A percentile compares a stretch with the other conserved stretches of the same genome.
These are phyloP conservation scores for Metschnikowia reukaufii DNA, from an alignment of 805 yeast species.

Conservation along the genomic window DNA sequence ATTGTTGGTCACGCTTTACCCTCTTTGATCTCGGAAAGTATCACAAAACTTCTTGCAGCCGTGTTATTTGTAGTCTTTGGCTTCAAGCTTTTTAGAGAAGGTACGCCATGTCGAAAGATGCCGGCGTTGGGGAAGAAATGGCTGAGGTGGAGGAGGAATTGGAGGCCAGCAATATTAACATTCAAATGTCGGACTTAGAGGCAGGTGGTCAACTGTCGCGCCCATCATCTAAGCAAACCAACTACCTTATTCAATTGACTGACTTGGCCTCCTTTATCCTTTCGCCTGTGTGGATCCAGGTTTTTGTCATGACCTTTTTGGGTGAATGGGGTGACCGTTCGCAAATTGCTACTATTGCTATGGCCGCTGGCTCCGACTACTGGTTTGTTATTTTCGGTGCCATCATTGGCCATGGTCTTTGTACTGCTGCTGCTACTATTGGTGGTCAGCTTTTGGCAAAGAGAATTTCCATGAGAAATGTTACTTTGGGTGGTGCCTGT, in stretches of 20 bases:
- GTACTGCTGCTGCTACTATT: conserved; percentile 86
- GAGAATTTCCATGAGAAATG: conserved; percentile 85
- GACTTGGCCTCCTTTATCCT: conserved; percentile 63
- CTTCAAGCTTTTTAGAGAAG: conserved; percentile 71
- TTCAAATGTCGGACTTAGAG: conserved; percentile 57
- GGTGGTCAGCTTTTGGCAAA: conserved; percentile 93
- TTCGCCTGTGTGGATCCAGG: conserved; percentile 92
- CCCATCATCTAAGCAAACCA: conserved; percentile 16
- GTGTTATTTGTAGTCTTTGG: conserved; percentile 82
- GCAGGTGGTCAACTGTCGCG: conserved; percentile 39
- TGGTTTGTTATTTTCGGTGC: conserved; percentile 90
- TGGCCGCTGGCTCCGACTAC: conserved; percentile 96
- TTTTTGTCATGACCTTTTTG: conserved; percentile 90
- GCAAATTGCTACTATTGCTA: conserved; percentile 95
- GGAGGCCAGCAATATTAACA: conserved; percentile 57
- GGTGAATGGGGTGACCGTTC: conserved; percentile 99
- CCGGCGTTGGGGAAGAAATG: conserved; percentile 92
- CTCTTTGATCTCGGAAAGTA: conserved; percentile 70
- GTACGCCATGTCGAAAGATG: conserved; percentile 72
- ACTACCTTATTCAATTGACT: conserved; percentile 40
- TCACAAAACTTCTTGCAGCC: conserved; percentile 82
- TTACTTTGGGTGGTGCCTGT: conserved; percentile 85
- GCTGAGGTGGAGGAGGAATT: conserved; percentile 97
- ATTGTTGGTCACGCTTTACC: conserved; percentile 91
- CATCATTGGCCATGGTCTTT: conserved; percentile 80